phyloP scores from a whole-genome alignment of 2,329 filamentous ascomycete genomes.

The Claviceps humidiphila region DNA sequence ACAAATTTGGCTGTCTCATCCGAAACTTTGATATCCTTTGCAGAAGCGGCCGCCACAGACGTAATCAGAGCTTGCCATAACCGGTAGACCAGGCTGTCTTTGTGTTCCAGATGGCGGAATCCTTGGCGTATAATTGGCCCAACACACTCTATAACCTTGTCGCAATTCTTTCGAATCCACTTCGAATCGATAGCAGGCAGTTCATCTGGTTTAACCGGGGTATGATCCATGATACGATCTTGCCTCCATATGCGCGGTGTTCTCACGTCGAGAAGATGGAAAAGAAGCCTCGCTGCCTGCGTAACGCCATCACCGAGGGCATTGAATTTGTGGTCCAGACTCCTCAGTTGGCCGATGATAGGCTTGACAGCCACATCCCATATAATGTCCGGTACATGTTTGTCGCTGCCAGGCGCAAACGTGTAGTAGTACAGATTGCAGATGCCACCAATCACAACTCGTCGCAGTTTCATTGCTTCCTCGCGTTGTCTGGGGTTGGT shows the following conservation, averaged over 20 bases:
- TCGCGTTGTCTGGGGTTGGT: conserved; percentile 42
- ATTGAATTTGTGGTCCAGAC: conserved; percentile 20
- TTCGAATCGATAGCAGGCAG: conserved; percentile 72
- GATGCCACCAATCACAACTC: conserved; percentile 52
- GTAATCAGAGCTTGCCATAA: conserved; percentile 51
- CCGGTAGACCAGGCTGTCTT: conserved; percentile 36
- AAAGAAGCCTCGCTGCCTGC: conserved; percentile 55
- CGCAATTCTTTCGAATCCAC: conserved; percentile 68
- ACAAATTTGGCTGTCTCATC: conserved; percentile 72
- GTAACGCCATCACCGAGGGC: conserved; percentile 36
- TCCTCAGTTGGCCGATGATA: conserved; percentile 46
- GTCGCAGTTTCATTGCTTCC: conserved; percentile 34
- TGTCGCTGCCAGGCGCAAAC: conserved; percentile 55
- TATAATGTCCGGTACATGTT: conserved; percentile 54
- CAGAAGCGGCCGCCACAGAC: conserved; percentile 52
- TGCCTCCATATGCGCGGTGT: conserved; percentile 57
- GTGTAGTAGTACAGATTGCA: conserved; percentile 75
- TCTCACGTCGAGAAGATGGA: conserved; percentile 52
- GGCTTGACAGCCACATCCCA: conserved; percentile 66
- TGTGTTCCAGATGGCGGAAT: conserved; percentile 48
- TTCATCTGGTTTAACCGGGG: conserved; percentile 52
- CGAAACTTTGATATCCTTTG: conserved; percentile 82
- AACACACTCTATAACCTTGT: conserved; percentile 49
- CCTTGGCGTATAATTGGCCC: conserved; percentile 46
- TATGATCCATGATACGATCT: conserved; percentile 50